Percentiles rank a stretch among this genome's conserved stretches.
Conservation (phyloP, 2,329 filamentous ascomycete species). For the Fusarium newnesense region DNA sequence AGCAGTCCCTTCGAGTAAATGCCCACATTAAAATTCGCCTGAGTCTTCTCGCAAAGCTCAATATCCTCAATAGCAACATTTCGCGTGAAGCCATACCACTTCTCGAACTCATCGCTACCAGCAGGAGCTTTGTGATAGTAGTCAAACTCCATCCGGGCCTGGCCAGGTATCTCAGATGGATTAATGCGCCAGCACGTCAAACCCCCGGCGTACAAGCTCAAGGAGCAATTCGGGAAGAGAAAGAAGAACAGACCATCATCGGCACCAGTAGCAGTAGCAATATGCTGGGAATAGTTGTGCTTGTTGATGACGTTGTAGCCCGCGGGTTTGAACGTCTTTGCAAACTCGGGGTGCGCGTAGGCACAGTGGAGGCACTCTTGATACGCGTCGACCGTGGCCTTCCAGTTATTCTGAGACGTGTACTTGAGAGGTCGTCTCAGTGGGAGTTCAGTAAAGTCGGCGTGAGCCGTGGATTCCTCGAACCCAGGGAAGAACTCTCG, state of each 20-base stretch:
- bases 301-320: neutral
- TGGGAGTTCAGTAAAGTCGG: neutral
- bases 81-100: neutral
- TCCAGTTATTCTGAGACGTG: neutral
- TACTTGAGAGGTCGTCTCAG: neutral
- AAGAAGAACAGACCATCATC: neutral
- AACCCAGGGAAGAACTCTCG: neutral
- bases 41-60: neutral
- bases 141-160: neutral
- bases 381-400: neutral
- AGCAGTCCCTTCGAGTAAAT: neutral
- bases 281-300: neutral
- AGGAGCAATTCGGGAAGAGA: neutral
- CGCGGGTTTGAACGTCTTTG: neutral
- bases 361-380: neutral
- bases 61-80: neutral
- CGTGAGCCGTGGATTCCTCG: neutral
- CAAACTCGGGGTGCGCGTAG: neutral
- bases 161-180: neutral
- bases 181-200: neutral
- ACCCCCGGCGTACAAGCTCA: neutral
- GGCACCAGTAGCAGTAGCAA: rapidly evolving
- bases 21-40: rapidly evolving
- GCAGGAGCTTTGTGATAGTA: neutral
- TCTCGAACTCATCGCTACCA: neutral